phyloP scores from a whole-genome alignment of 192 early-diverging fungal species.

The Haplosporangium gracile region DNA sequence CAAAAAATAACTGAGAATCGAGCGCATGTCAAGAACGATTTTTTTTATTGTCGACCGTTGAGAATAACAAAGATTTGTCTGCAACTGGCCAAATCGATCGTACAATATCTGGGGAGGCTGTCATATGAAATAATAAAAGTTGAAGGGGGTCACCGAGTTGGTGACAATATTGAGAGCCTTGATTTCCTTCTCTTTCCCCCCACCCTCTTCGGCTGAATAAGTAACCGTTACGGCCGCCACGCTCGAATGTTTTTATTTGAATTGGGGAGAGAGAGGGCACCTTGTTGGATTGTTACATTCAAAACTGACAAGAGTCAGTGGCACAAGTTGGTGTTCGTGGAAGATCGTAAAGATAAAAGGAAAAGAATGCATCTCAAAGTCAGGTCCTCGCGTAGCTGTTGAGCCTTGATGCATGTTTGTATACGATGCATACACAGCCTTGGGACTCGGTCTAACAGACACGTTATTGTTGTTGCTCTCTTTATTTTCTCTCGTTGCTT shows the following conservation, averaged over 20 bases:
- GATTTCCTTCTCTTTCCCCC: not conserved
- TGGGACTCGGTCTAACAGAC: not conserved
- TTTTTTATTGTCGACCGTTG: not conserved
- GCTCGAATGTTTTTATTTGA: not conserved
- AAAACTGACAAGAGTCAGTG: not conserved
- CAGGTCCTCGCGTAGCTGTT: too few species aligned
- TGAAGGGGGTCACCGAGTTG: not conserved
- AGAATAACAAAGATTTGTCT: not conserved
- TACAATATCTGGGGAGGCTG: not conserved
- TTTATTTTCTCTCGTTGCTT: not conserved
- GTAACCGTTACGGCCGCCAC: not conserved
- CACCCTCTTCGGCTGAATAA: not conserved
- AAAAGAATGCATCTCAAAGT: not conserved
- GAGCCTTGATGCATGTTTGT: too few species aligned
- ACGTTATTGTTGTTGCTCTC: not conserved
- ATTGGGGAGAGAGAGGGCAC: not conserved
- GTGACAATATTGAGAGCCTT: constrained; percentile 3
- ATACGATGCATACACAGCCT: too few species aligned
- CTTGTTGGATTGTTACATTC: not conserved
- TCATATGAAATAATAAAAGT: not conserved
- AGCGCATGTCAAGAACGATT: not conserved
- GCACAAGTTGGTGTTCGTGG: not conserved
- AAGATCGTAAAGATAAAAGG: not conserved
- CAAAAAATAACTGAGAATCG: not conserved
- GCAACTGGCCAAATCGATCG: not conserved